Base-by-base conservation (phyloP, 2,329 filamentous ascomycete species). In the Tolypocladium inflatum region DNA sequence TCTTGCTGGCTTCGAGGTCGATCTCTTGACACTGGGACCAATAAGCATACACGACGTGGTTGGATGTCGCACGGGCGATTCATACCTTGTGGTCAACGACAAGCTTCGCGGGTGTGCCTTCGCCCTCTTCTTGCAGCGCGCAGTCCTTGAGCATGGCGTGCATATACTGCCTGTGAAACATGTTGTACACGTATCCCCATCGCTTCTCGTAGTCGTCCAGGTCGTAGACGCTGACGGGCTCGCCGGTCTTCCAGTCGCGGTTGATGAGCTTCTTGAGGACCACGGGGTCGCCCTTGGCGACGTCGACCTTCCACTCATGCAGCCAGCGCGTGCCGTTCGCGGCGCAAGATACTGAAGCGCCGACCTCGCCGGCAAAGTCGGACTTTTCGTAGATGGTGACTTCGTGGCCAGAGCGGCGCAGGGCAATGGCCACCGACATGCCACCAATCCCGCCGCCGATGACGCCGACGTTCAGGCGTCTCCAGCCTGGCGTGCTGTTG, bases 91-190 rank as follows among this genome's bases (percentile, higher is more conserved):
- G 78, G 60, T 88, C 85, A 0, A 87, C 78, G 2, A 78, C 57
- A 2, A 88, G 66, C 61, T 72, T 77, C 0, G 75, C 82, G 0
- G 84, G 82, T 1, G 60, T 68, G 0, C 85, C 85, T 45, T 77
- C 72, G 0, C 84, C 84, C 51, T 75, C 68, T 43, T 78, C 74
- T 9, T 78, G 76, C 60, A 82, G 58, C 0, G 85, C 85, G 55
- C 76, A 74, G 23, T 86, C 82, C 73, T 80, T 85, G 30, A 88
- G 69, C 84, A 88, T 87, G 8, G 74, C 67, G 63, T 88, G 86
- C 85, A 88, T 88, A 61, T 87, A 79, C 64, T 86, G 82, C 0
- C 85, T 76, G 65, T 88, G 85, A 63, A 88, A 88, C 83, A 87
- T 87, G 69, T 87, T 84, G 68, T 87, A 86, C 0, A 81, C 76